A percentile compares a stretch with the other conserved stretches of the same genome.
These are phyloP conservation scores for Ploettnerulaceae sp. DNA, from an alignment of 2,329 filamentous ascomycete genomes.

Conservation along the genomic window DNA sequence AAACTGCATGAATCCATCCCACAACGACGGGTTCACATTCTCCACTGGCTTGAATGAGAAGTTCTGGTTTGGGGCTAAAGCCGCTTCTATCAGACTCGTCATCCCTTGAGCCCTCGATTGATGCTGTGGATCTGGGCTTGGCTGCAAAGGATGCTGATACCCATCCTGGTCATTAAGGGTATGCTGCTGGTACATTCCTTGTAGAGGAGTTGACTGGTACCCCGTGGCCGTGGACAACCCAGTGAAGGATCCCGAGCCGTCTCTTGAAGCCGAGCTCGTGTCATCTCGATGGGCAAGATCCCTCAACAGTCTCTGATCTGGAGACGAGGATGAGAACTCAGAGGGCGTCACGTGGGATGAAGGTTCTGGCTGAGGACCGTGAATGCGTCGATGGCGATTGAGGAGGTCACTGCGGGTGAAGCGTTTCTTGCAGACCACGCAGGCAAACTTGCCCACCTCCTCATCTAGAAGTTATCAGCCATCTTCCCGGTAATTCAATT, in stretches of 20 bases:
- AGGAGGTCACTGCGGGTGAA: constrained; percentile 32
- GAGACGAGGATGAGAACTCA: constrained; percentile 12
- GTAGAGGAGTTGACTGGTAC: constrained; percentile 7
- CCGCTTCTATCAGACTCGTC: constrained; percentile 30
- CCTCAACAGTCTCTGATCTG: constrained; percentile 3
- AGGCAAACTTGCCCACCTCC: constrained; percentile 30
- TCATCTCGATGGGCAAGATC: constrained; percentile 10
- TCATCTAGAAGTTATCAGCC: constrained; percentile 23
- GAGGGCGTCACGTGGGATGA: constrained; percentile 17
- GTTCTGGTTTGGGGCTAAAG: constrained; percentile 22
- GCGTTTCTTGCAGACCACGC: constrained; percentile 28
- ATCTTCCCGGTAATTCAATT: not conserved
- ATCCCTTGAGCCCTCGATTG: constrained; percentile 22
- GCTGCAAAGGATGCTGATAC: constrained; percentile 3
- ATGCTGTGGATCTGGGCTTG: constrained; percentile 3
- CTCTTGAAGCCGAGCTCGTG: constrained; percentile 10
- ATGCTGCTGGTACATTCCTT: constrained; percentile 5
- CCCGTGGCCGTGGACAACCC: constrained; percentile 1
- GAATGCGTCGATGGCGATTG: constrained; percentile 30
- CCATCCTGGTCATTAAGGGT: constrained; percentile 1
- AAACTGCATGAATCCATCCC: constrained; percentile 30
- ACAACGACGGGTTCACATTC: constrained; percentile 21
- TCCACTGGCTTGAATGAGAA: constrained; percentile 21
- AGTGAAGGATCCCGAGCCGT: constrained; percentile 11
- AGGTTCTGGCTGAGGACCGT: constrained; percentile 17